phyloP scores from a whole-genome alignment of 2,329 filamentous ascomycete species.

The Pyricularia grisea region DNA sequence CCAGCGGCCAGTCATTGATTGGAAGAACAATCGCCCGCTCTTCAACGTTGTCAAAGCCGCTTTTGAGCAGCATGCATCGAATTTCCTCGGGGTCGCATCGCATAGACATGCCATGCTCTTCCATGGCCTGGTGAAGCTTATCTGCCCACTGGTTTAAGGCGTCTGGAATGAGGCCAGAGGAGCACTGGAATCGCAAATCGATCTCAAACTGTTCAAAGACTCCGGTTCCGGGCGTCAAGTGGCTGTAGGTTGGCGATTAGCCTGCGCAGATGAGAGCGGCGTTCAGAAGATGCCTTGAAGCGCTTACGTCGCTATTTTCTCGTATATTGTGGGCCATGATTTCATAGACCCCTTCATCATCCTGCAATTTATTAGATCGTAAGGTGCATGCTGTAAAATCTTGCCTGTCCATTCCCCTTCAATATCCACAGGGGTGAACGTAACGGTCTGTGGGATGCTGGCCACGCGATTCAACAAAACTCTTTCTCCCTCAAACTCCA shows the following conservation, averaged over 20 bases:
- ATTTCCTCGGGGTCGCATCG: slow-evolving; percentile 45
- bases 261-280: neutral
- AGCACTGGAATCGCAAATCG: slow-evolving; percentile 67
- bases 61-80: slow-evolving; percentile 49
- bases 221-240: slow-evolving; percentile 67
- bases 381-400: slow-evolving; percentile 38
- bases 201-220: slow-evolving; percentile 84
- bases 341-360: slow-evolving; percentile 70
- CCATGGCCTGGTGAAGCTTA: slow-evolving; percentile 58
- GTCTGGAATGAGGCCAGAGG: slow-evolving; percentile 50
- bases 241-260: slow-evolving; percentile 34
- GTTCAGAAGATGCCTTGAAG: neutral
- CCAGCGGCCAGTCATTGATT: slow-evolving; percentile 62
- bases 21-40: slow-evolving; percentile 62
- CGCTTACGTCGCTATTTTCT: slow-evolving; percentile 55
- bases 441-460: slow-evolving; percentile 63
- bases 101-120: slow-evolving; percentile 54
- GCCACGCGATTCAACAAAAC: neutral
- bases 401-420: slow-evolving; percentile 58
- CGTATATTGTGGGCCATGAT: slow-evolving; percentile 68
- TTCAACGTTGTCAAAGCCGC: slow-evolving; percentile 73
- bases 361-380: slow-evolving; percentile 77
- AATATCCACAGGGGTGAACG: slow-evolving; percentile 66
- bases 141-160: slow-evolving; percentile 60
- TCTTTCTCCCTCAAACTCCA: no score